These are phyloP conservation scores for Candida caryicola DNA, from an alignment of 805 yeast species.

Conservation along the genomic window DNA sequence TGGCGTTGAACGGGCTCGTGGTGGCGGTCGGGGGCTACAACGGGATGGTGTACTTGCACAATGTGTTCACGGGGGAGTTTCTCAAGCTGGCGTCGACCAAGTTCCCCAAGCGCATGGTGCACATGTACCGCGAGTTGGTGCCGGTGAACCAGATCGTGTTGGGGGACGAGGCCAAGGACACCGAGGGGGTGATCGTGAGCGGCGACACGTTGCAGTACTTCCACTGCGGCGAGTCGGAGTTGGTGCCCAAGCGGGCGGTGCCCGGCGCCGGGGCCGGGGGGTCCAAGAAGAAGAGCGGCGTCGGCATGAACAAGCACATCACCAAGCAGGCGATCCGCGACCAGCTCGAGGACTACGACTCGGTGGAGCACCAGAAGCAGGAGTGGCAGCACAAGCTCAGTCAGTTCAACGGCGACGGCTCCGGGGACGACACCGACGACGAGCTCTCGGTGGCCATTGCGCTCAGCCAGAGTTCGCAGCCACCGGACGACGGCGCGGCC, in stretches of 20 bases:
- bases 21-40: conserved; percentile 40
- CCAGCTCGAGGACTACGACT: conserved; percentile 37
- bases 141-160: conserved; percentile 28
- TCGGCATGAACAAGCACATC: conserved; percentile 22
- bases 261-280: conserved; percentile 5
- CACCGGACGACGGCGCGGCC: conserved; percentile 12
- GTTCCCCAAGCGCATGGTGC: conserved; percentile 25
- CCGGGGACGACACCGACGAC: conserved; percentile 26
- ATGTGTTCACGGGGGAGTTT: conserved; percentile 41
- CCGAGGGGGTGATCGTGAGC: conserved; percentile 39
- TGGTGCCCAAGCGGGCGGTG: conserved; percentile 5
- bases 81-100: conserved; percentile 32
- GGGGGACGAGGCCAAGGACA: conserved; percentile 21
- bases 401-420: conserved; percentile 46
- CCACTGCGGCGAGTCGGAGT: conserved; percentile 40
- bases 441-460: conserved; percentile 27
- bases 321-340: conserved; percentile 24
- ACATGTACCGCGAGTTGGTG: conserved; percentile 19
- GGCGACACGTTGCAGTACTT: conserved; percentile 47
- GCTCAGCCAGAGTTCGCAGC: conserved; percentile 28
- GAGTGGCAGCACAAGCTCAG: conserved; percentile 30
- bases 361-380: conserved; percentile 20
- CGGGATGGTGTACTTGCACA: conserved; percentile 42
- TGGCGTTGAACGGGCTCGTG: conserved; percentile 34
- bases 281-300: conserved; percentile 17